Base-by-base conservation (phyloP, 73 alveolate species). In the Effrenium voratum region DNA sequence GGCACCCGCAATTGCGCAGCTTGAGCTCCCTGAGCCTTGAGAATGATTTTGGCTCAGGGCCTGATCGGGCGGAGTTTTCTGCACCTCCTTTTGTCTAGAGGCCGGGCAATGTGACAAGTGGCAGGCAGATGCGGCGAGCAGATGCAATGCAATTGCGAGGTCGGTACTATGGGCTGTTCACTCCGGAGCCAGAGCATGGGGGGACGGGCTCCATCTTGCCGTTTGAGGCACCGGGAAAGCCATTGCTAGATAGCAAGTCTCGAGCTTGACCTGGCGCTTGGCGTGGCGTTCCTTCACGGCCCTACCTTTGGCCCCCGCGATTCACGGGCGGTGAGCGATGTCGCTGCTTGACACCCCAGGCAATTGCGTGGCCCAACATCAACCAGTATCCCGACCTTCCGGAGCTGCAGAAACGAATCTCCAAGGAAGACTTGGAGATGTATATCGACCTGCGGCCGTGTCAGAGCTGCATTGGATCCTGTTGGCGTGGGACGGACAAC, bases 311-410 rank as follows among this genome's bases (percentile, higher is more conserved):
- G n/a, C n/a, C n/a, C n/a, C n/a, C n/a, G n/a, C n/a, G n/a, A n/a
- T n/a, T n/a, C n/a, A n/a, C n/a, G n/a, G n/a, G n/a, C n/a, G n/a
- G n/a, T n/a, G n/a, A n/a, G n/a, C n/a, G n/a, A n/a, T n/a, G n/a
- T n/a, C n/a, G n/a, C n/a, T n/a, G n/a, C n/a, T n/a, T n/a, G n/a
- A n/a, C n/a, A n/a, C 12, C 36, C 68, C 45, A 82, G 92, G 97
- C 97, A 28, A 90, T 90, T 68, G 97, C 97, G 3, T 90, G 97
- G 97, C 97, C 97, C 24, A 90, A 90, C 97, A 90, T 90, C 40
- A 86, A 90, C 32, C 68, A 86, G 41, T 90, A 90, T 43, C 97
- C 97, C 19, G 83, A 75, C 44, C 50, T 90, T 41, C 66, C 44
- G 41, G 52, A 44, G n/a, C 55, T 90, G 75, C 63, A 60, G 34